phyloP scores from a whole-genome alignment of 345 rosid genomes.

The Turritis glabra region DNA sequence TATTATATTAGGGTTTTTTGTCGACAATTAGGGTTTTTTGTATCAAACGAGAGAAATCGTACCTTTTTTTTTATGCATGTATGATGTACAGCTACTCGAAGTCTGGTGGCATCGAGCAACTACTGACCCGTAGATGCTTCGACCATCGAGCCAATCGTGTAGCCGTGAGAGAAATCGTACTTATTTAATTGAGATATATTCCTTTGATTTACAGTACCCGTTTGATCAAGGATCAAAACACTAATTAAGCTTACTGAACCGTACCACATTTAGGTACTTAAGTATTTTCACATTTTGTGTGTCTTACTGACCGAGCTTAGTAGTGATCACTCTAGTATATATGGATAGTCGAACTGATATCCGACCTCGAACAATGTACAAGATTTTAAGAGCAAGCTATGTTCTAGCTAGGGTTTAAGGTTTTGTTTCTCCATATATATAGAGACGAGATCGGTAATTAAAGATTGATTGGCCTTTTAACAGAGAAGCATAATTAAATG shows the following conservation, averaged over 20 bases:
- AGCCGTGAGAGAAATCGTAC: not conserved
- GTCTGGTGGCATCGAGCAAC: too few species aligned
- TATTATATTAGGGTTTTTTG: too few species aligned
- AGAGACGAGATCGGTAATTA: not conserved
- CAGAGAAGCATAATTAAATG: not conserved
- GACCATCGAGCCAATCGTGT: too few species aligned
- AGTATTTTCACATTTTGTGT: not conserved
- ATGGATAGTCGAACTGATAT: not conserved
- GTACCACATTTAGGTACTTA: not conserved
- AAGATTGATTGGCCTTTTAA: not conserved
- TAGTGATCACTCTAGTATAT: not conserved
- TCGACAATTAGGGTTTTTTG: not conserved
- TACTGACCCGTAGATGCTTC: too few species aligned
- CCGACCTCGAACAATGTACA: not conserved
- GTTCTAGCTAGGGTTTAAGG: slow-evolving; percentile 4
- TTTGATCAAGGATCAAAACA: not conserved
- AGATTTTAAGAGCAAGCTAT: not conserved
- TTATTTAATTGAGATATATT: not conserved
- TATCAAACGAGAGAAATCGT: not conserved
- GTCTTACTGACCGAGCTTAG: not conserved
- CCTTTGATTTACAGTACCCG: not conserved
- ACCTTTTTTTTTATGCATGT: too few species aligned
- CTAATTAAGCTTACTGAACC: not conserved
- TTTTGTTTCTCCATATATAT: not conserved
- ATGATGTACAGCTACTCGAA: too few species aligned